Conservation (phyloP, 805 yeast species). For the Lipomyces chichibuensis region DNA sequence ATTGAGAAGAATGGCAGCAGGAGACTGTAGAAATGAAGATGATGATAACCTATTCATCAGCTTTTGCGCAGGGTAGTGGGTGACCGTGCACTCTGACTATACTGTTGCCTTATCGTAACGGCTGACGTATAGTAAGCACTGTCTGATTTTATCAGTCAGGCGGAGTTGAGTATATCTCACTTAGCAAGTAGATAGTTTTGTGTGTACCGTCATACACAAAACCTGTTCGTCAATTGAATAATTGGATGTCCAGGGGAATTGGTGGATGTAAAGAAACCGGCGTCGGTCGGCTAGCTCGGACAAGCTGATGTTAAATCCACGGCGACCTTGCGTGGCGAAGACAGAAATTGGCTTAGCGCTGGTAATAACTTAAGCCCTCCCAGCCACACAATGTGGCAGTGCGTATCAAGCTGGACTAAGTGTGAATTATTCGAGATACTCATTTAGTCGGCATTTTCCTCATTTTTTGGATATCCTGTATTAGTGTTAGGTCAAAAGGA, state of each 20-base stretch:
- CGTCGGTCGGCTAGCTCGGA: not conserved
- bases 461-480: too few species aligned
- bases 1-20: slow-evolving; percentile 7
- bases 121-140: not conserved
- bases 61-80: not conserved
- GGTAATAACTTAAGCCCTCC: not conserved
- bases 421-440: too few species aligned
- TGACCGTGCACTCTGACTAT: not conserved
- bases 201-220: not conserved
- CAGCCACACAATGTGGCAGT: not conserved
- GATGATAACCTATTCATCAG: slow-evolving; percentile 8
- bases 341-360: slow-evolving; percentile 7
- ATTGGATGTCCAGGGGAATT: too few species aligned
- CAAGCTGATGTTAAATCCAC: not conserved
- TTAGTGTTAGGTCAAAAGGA: too few species aligned
- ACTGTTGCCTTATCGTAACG: not conserved
- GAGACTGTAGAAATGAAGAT: slow-evolving; percentile 7
- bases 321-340: not conserved
- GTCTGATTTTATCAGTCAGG: not conserved
- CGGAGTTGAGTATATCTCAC: not conserved
- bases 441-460: too few species aligned
- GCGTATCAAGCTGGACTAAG: not conserved
- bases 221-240: not conserved
- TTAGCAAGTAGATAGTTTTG: not conserved
- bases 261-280: not conserved